phyloP scores from a whole-genome alignment of 2,329 filamentous ascomycete species.

The Hypoxylon sp. region DNA sequence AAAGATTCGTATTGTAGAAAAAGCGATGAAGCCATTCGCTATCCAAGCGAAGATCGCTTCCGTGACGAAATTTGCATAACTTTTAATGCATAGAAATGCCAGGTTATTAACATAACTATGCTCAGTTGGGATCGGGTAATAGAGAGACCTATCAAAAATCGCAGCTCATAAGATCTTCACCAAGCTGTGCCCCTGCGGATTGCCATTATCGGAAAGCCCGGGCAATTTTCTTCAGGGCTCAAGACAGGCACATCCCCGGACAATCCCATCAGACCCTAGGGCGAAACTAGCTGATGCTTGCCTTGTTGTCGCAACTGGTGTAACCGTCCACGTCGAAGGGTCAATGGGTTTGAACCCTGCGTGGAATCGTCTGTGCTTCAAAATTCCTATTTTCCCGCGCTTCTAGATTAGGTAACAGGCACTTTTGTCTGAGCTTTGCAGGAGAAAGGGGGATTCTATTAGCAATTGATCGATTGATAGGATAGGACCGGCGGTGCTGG shows the following conservation, averaged over 20 bases:
- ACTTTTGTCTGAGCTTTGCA: constrained; percentile 29
- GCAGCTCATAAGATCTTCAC: constrained; percentile 44
- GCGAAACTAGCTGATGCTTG: constrained; percentile 47
- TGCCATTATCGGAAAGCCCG: constrained; percentile 45
- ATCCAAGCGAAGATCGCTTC: constrained; percentile 33
- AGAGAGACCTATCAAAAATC: constrained; percentile 41
- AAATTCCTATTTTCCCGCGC: constrained; percentile 17
- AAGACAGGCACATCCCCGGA: constrained; percentile 44
- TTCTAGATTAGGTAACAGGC: constrained; percentile 33
- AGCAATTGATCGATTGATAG: constrained; percentile 32
- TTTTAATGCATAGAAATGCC: constrained; percentile 36
- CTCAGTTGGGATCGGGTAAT: constrained; percentile 39
- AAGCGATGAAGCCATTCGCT: constrained; percentile 13
- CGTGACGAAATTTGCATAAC: constrained; percentile 38
- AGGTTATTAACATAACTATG: constrained; percentile 29
- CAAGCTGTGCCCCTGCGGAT: constrained; percentile 39
- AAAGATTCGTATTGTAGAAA: constrained; percentile 15
- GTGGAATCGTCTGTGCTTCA: constrained; percentile 39
- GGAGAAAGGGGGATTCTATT: constrained; percentile 25
- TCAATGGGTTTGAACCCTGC: constrained; percentile 27
- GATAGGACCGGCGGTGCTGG: constrained; percentile 33
- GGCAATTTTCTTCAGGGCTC: constrained; percentile 39
- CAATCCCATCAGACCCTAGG: constrained; percentile 43
- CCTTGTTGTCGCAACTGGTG: constrained; percentile 47
- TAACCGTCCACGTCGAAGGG: constrained; percentile 41